Evolutionary conservation across 805 yeast species (phyloP).

Genomic region (Candida qinlingensis): DNA sequence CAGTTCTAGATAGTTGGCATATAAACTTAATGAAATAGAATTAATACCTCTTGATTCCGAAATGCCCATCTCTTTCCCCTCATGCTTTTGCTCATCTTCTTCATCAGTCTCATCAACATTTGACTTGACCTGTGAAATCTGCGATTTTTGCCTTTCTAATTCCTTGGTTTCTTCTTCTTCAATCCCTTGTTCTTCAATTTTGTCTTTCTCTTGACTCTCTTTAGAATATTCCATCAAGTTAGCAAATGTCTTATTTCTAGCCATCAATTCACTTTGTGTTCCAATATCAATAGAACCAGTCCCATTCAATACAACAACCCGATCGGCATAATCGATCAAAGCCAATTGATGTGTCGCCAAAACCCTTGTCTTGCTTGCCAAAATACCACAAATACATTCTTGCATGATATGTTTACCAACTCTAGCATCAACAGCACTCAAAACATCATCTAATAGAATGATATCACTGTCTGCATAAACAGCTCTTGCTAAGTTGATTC

Average conservation of each 20-base stretch:
- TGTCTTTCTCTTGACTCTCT: constrained; percentile 25
- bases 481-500: constrained; percentile 74
- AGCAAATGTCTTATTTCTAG: constrained; percentile 40
- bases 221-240: constrained; percentile 45
- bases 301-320: constrained; percentile 56
- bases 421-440: constrained; percentile 82
- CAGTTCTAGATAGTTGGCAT: constrained; percentile 34
- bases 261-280: constrained; percentile 46
- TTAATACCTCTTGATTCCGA: constrained; percentile 18
- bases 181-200: constrained; percentile 19
- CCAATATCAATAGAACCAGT: constrained; percentile 66
- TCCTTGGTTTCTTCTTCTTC: constrained; percentile 27
- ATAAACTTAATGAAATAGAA: constrained; percentile 28
- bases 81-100: background rate
- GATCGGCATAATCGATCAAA: constrained; percentile 62
- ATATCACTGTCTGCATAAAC: constrained; percentile 68
- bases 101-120: too few species aligned
- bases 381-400: constrained; percentile 56
- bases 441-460: constrained; percentile 68
- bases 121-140: constrained; percentile 1
- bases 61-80: background rate
- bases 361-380: constrained; percentile 57
- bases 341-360: constrained; percentile 84
- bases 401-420: constrained; percentile 78
- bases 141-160: constrained; percentile 15